These are phyloP conservation scores for Kurtzmaniella natalensis DNA, from an alignment of 1,139 yeast species.

Conservation along the genomic window DNA sequence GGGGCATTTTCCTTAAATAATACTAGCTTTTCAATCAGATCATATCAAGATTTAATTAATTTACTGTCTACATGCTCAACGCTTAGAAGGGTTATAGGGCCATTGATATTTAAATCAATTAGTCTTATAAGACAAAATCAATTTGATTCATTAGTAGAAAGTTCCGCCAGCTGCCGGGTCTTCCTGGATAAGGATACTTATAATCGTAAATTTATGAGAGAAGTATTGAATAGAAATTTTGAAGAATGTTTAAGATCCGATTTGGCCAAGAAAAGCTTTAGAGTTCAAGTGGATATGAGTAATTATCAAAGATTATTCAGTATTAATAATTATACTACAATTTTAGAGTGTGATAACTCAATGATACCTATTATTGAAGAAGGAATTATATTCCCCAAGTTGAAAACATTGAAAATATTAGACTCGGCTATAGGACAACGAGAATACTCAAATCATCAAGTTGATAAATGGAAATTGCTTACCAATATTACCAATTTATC, in stretches of 20 bases:
- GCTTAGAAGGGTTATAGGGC: constrained; percentile 20
- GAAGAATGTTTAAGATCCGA: constrained; percentile 18
- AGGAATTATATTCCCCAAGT: constrained; percentile 14
- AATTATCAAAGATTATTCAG: constrained; percentile 16
- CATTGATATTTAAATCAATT: constrained; percentile 16
- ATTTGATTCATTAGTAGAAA: constrained; percentile 24
- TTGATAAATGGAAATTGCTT: constrained; percentile 11
- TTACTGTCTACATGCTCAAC: constrained; percentile 24
- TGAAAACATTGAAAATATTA: constrained; percentile 19
- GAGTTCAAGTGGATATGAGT: constrained; percentile 15
- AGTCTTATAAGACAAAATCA: constrained; percentile 27
- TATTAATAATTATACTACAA: constrained; percentile 18
- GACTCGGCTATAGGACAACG: constrained; percentile 6
- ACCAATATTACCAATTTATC: constrained; percentile 15
- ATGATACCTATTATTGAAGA: constrained; percentile 15
- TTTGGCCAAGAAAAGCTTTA: constrained; percentile 19
- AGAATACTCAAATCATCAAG: neutral
- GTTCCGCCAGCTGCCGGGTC: constrained; percentile 18
- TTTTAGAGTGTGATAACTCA: constrained; percentile 25
- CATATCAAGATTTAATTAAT: constrained; percentile 14
- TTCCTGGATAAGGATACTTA: constrained; percentile 21
- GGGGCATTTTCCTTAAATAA: constrained; percentile 3
- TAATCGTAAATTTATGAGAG: constrained; percentile 20
- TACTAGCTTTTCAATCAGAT: neutral
- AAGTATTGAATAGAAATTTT: constrained; percentile 16